phyloP scores from a whole-genome alignment of 1,284 basidiomycete genomes.

The Ceratobasidium sp. region DNA sequence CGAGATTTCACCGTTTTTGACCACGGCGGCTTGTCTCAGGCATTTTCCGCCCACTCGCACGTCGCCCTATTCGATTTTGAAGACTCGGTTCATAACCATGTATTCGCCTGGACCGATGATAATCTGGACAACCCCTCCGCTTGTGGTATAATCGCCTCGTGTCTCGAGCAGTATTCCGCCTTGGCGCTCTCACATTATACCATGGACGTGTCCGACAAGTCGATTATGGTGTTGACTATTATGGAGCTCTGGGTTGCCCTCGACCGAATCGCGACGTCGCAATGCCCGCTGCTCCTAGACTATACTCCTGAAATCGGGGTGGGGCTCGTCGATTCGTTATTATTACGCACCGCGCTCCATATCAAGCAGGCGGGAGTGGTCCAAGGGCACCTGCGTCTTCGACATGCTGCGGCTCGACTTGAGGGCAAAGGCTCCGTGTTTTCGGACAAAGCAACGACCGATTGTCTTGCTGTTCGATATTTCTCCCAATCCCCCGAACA shows the following conservation, averaged over 20 bases:
- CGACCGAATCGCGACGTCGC: conserved; percentile 57
- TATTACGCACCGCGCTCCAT: conserved; percentile 56
- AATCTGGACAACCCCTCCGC: background rate
- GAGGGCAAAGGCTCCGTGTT: conserved; percentile 52
- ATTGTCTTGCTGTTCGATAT: conserved; percentile 56
- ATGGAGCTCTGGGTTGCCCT: conserved; percentile 55
- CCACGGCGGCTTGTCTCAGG: background rate
- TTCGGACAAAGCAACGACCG: conserved; percentile 2
- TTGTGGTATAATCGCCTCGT: conserved; percentile 4
- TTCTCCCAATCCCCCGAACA: conserved; percentile 51
- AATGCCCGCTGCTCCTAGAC: conserved; percentile 58
- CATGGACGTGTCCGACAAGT: conserved; percentile 50
- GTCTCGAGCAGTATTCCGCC: conserved; percentile 4
- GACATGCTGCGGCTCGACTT: conserved; percentile 49
- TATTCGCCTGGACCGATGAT: background rate
- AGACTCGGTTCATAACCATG: background rate
- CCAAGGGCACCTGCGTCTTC: conserved; percentile 55
- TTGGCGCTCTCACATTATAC: background rate
- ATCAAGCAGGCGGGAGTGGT: conserved; percentile 54
- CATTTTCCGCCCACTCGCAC: background rate
- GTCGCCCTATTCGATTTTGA: conserved; percentile 27
- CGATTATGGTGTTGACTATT: conserved; percentile 61
- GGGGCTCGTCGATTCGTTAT: conserved; percentile 58
- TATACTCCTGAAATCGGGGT: conserved; percentile 64
- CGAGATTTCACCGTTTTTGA: background rate